These are phyloP conservation scores for Arthrobotrys megalospora DNA, from an alignment of 2,329 filamentous ascomycete genomes.

Conservation along the genomic window DNA sequence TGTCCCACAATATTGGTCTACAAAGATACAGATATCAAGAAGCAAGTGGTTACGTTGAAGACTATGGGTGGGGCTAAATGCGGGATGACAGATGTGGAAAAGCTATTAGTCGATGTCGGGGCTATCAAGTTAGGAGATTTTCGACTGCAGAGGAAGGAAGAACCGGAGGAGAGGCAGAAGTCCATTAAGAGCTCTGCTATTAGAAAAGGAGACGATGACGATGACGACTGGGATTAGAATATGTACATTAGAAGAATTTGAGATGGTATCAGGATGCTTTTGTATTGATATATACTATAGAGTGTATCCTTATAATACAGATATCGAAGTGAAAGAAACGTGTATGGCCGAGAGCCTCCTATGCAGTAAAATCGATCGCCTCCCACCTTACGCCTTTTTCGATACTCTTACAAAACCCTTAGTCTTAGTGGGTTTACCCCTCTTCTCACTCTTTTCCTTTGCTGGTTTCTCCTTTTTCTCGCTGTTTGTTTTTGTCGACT, in stretches of 20 bases:
- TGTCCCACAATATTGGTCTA: conserved; percentile 95
- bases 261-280: conserved; percentile 21
- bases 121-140: conserved; percentile 84
- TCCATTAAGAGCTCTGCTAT: conserved; percentile 65
- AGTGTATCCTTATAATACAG: conserved; percentile 47
- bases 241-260: neutral
- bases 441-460: conserved; percentile 35
- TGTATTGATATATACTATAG: conserved; percentile 29
- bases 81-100: conserved; percentile 80
- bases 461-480: conserved; percentile 20
- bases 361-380: conserved; percentile 30
- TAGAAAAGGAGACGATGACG: conserved; percentile 69
- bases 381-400: conserved; percentile 35
- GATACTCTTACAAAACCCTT: conserved; percentile 45
- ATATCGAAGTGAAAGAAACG: conserved; percentile 30
- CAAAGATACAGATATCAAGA: conserved; percentile 90
- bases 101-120: conserved; percentile 84
- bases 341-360: conserved; percentile 11
- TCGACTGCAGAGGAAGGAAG: conserved; percentile 77
- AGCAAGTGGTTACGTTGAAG: conserved; percentile 89
- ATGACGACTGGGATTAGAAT: conserved; percentile 74
- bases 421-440: conserved; percentile 26
- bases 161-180: conserved; percentile 74
- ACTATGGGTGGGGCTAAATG: conserved; percentile 82
- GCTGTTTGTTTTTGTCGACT: conserved; percentile 12